These are phyloP conservation scores for Hymenoscyphus occultus DNA, from an alignment of 2,329 filamentous ascomycete species.

Conservation along the genomic window DNA sequence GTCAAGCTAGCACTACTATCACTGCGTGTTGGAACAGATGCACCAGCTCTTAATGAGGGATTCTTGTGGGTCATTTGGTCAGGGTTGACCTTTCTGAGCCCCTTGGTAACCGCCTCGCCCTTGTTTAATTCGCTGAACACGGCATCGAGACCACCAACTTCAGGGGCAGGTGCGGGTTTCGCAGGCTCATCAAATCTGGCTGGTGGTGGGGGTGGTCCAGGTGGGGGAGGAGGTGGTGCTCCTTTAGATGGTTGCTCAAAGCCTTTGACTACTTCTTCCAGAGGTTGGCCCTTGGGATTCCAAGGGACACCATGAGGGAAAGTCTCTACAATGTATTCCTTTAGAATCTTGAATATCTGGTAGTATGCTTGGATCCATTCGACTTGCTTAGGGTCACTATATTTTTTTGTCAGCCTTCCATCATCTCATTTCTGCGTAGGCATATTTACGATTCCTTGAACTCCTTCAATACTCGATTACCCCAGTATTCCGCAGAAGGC, in stretches of 20 bases:
- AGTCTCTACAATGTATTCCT: conserved; percentile 80
- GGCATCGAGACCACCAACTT: conserved; percentile 68
- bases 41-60: conserved; percentile 73
- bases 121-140: conserved; percentile 92
- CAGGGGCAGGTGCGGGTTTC: conserved; percentile 42
- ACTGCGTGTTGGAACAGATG: conserved; percentile 62
- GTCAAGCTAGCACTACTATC: conserved; percentile 50
- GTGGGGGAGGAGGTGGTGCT: conserved; percentile 59
- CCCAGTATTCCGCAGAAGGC: conserved; percentile 85
- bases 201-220: conserved; percentile 47
- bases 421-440: neutral
- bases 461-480: conserved; percentile 89
- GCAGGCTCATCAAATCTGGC: conserved; percentile 58
- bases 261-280: conserved; percentile 61
- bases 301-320: conserved; percentile 78
- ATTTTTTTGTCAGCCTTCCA: conserved; percentile 11
- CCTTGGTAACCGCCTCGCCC: conserved; percentile 82
- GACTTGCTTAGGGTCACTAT: conserved; percentile 73
- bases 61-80: conserved; percentile 99
- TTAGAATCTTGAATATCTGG: conserved; percentile 79
- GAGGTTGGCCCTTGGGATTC: conserved; percentile 76
- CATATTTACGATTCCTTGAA: conserved; percentile 71
- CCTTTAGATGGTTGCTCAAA: conserved; percentile 48
- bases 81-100: conserved; percentile 88
- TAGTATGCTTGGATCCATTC: conserved; percentile 95